A percentile compares a stretch with the other conserved stretches of the same genome.
These are phyloP conservation scores for Phytophthora constricta DNA, from an alignment of 352 stramenopile species.

Conservation along the genomic window DNA sequence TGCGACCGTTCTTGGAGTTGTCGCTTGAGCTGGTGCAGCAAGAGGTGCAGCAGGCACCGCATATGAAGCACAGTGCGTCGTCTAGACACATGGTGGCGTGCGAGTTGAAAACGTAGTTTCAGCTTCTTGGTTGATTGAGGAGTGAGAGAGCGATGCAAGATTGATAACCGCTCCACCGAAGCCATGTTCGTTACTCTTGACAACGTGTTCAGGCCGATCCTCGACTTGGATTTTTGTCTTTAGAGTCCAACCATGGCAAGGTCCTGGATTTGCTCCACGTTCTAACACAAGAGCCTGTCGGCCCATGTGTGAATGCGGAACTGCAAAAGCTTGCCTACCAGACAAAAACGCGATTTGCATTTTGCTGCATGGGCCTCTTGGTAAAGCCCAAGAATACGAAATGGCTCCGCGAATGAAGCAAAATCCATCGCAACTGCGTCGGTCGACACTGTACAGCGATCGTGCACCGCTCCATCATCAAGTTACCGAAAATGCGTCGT, in stretches of 20 bases:
- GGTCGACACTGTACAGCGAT: too few species aligned
- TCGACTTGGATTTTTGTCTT: slow-evolving; percentile 1
- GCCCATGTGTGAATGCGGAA: not conserved
- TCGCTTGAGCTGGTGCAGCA: slow-evolving; percentile 24
- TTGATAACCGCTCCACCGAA: not conserved
- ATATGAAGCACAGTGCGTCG: slow-evolving; percentile 28
- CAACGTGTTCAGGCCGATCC: not conserved
- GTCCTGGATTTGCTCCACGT: not conserved
- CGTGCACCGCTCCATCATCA: too few species aligned
- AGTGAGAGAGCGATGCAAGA: slow-evolving; percentile 5
- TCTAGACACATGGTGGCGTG: slow-evolving; percentile 20
- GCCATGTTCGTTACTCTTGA: not conserved
- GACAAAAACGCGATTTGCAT: too few species aligned
- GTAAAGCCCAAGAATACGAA: too few species aligned
- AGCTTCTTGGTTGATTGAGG: slow-evolving; percentile 8
- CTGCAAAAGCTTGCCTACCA: not conserved
- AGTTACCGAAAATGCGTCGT: too few species aligned
- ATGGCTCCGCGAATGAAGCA: too few species aligned
- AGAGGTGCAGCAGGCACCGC: slow-evolving; percentile 26
- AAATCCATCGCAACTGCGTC: too few species aligned
- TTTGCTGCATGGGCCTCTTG: too few species aligned
- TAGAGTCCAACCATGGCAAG: not conserved
- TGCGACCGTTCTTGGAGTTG: slow-evolving; percentile 10
- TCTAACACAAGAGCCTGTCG: not conserved
- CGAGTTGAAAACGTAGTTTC: not conserved